Conservation (phyloP, 345 rosid species). For the Ceriops decandra region DNA sequence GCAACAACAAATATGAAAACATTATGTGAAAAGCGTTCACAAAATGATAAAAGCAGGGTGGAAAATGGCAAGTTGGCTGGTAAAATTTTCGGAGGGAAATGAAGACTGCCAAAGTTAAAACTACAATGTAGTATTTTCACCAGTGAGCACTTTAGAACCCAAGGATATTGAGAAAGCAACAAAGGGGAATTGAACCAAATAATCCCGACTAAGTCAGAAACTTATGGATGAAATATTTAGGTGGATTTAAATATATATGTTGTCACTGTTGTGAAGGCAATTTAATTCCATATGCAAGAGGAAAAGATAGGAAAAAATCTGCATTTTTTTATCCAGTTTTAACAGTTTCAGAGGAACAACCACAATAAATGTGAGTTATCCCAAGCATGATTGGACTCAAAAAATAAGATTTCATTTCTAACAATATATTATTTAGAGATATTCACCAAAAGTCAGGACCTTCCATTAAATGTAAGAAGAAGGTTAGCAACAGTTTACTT, state of each 20-base stretch:
- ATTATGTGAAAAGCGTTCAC: background rate
- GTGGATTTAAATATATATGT: too few species aligned
- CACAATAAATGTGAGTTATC: background rate
- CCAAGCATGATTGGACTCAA: background rate
- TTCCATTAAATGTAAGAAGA: too few species aligned
- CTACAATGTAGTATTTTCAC: background rate
- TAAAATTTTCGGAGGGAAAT: background rate
- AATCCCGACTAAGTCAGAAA: too few species aligned
- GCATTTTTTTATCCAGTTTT: too few species aligned
- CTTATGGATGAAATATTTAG: too few species aligned
- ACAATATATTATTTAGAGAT: background rate
- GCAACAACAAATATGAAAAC: slow-evolving; percentile 2
- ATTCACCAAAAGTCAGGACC: background rate
- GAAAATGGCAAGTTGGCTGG: background rate
- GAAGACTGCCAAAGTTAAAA: too few species aligned
- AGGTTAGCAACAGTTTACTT: too few species aligned
- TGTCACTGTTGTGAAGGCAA: too few species aligned
- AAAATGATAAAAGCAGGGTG: background rate
- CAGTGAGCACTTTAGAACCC: background rate
- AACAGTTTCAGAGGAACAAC: background rate
- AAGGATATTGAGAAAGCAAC: background rate
- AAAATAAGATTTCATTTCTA: too few species aligned
- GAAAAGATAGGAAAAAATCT: too few species aligned
- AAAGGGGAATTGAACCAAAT: background rate
- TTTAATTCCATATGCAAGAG: too few species aligned